Conservation (phyloP, 2,329 filamentous ascomycete species). For the Zopfia rhizophila region DNA sequence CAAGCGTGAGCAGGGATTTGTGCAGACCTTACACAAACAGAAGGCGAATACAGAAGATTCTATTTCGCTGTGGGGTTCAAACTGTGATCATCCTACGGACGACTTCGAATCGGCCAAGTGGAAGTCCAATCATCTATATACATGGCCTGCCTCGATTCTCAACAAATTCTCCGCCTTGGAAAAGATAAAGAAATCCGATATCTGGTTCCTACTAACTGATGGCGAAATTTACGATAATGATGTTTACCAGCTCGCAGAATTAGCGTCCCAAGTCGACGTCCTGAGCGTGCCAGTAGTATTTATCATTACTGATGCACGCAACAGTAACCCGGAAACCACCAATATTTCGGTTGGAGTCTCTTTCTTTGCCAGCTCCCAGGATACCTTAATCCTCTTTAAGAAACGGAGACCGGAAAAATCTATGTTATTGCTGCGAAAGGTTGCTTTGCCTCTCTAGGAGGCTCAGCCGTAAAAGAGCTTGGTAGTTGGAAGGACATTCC, state of each 20-base stretch:
- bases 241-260: constrained; percentile 32
- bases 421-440: constrained; percentile 46
- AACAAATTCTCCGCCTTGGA: constrained; percentile 23
- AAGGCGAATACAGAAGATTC: constrained; percentile 20
- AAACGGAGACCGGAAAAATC: constrained; percentile 29
- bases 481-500: constrained; percentile 32
- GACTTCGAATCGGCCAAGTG: constrained; percentile 21
- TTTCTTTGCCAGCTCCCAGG: constrained; percentile 42
- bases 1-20: constrained; percentile 28
- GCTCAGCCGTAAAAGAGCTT: constrained; percentile 28
- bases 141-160: constrained; percentile 34
- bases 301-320: constrained; percentile 31
- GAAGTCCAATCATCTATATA: constrained; percentile 28
- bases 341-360: constrained; percentile 48
- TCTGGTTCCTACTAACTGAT: constrained; percentile 47
- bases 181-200: constrained; percentile 34
- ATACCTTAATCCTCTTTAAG: constrained; percentile 46
- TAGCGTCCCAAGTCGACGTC: constrained; percentile 29
- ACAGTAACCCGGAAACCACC: constrained; percentile 27
- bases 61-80: constrained; percentile 33
- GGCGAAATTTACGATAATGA: constrained; percentile 35
- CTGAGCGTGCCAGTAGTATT: constrained; percentile 37
- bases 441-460: constrained; percentile 35
- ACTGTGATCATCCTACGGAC: constrained; percentile 28
- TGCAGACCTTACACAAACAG: constrained; percentile 22